Conservation (phyloP, 1,139 yeast species). For the Magnusiomyces ingens region DNA sequence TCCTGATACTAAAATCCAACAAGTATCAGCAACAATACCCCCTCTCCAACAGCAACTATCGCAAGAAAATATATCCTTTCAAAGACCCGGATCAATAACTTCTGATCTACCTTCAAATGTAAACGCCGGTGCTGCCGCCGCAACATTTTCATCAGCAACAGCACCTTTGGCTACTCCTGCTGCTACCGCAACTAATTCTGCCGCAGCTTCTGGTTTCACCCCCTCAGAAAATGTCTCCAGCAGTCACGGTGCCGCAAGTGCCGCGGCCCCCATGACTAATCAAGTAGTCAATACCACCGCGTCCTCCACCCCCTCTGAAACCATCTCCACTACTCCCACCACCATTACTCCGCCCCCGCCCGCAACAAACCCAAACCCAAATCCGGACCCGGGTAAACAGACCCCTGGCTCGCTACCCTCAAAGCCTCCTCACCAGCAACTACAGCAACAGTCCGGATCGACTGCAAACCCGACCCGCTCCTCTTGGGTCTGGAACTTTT, state of each 20-base stretch:
- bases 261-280: neutral
- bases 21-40: too few relatives aligned
- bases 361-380: neutral
- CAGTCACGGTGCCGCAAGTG: neutral
- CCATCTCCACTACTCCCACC: neutral
- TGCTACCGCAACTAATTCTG: neutral
- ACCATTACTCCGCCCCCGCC: neutral
- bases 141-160: neutral
- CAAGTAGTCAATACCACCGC: neutral
- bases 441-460: neutral
- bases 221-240: neutral
- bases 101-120: too few relatives aligned
- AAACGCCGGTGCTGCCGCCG: neutral
- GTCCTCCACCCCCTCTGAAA: neutral
- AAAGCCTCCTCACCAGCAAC: neutral
- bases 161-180: neutral
- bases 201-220: neutral
- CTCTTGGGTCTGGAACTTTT: constrained; percentile 17
- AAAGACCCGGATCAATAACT: too few relatives aligned
- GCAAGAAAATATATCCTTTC: too few relatives aligned
- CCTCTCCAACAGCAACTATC: too few relatives aligned
- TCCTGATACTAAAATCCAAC: too few relatives aligned
- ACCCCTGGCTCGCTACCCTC: neutral
- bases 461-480: constrained; percentile 8
- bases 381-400: neutral